A percentile compares a stretch with the other conserved stretches of the same genome.
Evolutionary conservation across 768 basidiomycete species (phyloP).

Genomic region (Podaxis rugospora): DNA sequence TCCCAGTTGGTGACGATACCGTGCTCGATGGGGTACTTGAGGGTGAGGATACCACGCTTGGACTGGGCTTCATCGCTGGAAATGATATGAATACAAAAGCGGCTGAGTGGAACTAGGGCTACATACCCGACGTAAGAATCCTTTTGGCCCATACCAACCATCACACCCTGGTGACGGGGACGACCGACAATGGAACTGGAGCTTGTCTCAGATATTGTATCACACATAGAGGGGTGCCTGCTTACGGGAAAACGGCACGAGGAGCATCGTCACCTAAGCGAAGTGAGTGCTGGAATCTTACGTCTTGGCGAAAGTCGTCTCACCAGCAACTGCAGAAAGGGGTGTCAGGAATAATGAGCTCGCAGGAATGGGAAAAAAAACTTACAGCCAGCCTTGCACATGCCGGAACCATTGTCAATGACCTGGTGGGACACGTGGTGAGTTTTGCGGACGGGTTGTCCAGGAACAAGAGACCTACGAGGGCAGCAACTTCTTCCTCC

Average conservation of each 20-base stretch:
- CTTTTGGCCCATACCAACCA: conserved; percentile 97
- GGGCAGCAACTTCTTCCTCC: conserved; percentile 47
- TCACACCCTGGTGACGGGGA: conserved; percentile 91
- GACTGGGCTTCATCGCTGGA: conserved; percentile 89
- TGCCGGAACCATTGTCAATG: conserved; percentile 94
- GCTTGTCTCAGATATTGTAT: conserved; percentile 7
- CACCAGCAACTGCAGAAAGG: conserved; percentile 58
- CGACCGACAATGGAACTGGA: conserved; percentile 88
- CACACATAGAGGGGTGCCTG: conserved; percentile 17
- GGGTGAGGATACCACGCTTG: conserved; percentile 87
- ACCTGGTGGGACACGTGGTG: conserved; percentile 40
- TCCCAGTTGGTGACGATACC: no score
- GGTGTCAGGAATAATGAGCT: conserved; percentile 16
- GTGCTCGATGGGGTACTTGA: conserved; percentile 53
- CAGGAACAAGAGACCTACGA: conserved; percentile 41
- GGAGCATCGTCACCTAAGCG: conserved; percentile 80
- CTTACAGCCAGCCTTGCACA: conserved; percentile 99
- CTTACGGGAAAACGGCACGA: conserved; percentile 94
- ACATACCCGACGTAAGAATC: conserved; percentile 92
- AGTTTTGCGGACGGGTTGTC: background rate
- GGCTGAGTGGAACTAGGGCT: background rate
- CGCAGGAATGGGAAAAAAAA: conserved; percentile 22
- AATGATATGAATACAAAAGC: conserved; percentile 86
- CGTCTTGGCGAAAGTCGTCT: conserved; percentile 12
- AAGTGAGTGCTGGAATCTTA: conserved; percentile 16